Evolutionary conservation across 202 grass and related monocot genomes (phyloP).

Genomic region (Carex sylvatica): DNA sequence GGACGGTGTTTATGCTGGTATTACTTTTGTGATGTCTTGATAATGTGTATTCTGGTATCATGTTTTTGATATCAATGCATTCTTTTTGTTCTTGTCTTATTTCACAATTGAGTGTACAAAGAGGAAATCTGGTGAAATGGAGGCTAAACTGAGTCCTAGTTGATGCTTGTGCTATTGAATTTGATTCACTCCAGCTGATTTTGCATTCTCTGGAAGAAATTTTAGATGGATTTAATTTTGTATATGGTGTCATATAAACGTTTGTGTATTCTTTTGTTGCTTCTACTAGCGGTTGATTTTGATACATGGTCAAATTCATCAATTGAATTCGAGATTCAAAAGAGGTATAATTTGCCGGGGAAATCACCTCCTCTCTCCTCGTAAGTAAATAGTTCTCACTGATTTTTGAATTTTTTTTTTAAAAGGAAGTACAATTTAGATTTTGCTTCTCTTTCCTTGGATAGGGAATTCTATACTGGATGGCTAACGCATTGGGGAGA

Average conservation of each 20-base stretch:
- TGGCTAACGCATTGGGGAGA: conserved; percentile 98
- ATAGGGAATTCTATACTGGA: conserved; percentile 96
- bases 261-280: conserved; percentile 5
- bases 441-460: conserved; percentile 18
- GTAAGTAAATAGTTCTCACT: conserved; percentile 45
- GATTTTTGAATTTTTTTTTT: not conserved
- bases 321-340: conserved; percentile 74
- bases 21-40: not conserved
- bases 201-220: not conserved
- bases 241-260: not conserved
- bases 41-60: not conserved
- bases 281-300: conserved; percentile 82
- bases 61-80: not conserved
- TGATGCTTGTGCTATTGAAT: not conserved
- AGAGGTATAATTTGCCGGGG: conserved; percentile 82
- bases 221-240: not conserved
- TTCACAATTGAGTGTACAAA: not conserved
- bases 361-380: conserved; percentile 85
- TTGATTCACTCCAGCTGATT: not conserved
- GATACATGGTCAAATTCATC: conserved; percentile 72
- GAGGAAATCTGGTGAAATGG: not conserved
- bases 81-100: not conserved
- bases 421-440: conserved; percentile 2
- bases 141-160: not conserved
- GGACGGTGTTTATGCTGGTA: conserved; percentile 88